Evolutionary conservation across 805 yeast species (phyloP).

Genomic region (Candida easanensis): DNA sequence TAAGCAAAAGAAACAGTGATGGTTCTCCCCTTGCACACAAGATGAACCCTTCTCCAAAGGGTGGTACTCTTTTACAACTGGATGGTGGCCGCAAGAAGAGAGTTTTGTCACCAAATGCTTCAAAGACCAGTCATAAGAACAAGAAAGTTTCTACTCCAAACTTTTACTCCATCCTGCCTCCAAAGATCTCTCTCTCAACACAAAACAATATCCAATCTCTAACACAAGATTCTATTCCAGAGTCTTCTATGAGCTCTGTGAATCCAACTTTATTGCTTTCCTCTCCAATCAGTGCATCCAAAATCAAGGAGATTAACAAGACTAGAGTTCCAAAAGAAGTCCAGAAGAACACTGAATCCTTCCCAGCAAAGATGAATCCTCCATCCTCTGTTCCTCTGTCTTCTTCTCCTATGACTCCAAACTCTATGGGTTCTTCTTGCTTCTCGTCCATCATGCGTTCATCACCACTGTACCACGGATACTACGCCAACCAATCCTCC

Average conservation of each 20-base stretch:
- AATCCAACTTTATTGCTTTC: conserved; percentile 27
- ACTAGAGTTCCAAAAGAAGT: conserved; percentile 9
- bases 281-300: conserved; percentile 24
- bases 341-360: conserved; percentile 1
- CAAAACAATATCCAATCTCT: conserved; percentile 24
- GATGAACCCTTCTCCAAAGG: conserved; percentile 25
- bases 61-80: conserved; percentile 24
- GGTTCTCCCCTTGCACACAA: conserved; percentile 19
- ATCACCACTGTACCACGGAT: conserved; percentile 30
- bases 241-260: conserved; percentile 13
- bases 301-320: conserved; percentile 16
- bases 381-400: conserved; percentile 6
- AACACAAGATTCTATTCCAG: conserved; percentile 5
- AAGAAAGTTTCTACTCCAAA: conserved; percentile 4
- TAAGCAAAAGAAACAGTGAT: neutral
- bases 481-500: conserved; percentile 24
- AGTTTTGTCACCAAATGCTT: neutral
- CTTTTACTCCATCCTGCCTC: conserved; percentile 8
- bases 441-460: conserved; percentile 30
- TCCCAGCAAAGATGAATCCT: conserved; percentile 1
- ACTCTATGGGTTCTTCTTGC: conserved; percentile 23
- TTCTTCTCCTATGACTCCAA: conserved; percentile 29
- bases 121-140: neutral
- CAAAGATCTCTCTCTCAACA: conserved; percentile 15
- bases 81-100: conserved; percentile 3